Base-by-base conservation (phyloP, 371 early-diverging fungal species). In the Dichotomocladium elegans region DNA sequence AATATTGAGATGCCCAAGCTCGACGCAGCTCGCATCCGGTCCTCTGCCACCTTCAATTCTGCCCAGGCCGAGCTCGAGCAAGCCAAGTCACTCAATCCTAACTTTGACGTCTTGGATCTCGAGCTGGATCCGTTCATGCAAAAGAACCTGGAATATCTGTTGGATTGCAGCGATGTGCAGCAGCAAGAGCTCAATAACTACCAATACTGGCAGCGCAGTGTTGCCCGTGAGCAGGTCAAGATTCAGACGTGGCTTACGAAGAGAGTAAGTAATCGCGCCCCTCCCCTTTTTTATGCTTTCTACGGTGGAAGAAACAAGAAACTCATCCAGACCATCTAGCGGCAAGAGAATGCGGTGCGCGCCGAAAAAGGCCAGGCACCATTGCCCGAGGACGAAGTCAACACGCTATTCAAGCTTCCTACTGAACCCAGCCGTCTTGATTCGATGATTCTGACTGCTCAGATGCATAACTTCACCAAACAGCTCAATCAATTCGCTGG, bases 341-440 rank as follows among this genome's bases (percentile, higher is more conserved):
- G 84, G 60, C 79, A 83, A 55, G 92, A 95, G 58, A 95, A 95
- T 64, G 85, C 79, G 17, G 70, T 83, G 14, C 88, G 94, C 46
- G 74, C 72, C 24, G 83, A 89, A 25, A 65, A 77, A 29, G 94
- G 94, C 17, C 81, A 84, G 68, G 53, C 74, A 41, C 84, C 87
- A n/a, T 76, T 93, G 50, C 86, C 90, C 22, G 94, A 94, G 45
- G 87, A 86, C 48, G 88, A 93, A 63, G 79, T 93, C 47, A 72
- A 79, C 53, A 71, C 76, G 40, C 69, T 82, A 68, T 87, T 83
- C 76, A 85, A 77, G 66, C 57, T 76, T 43, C 90, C 89, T 29
- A 72, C 83, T 21, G 98, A 97, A 76, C 96, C 96, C 14, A 86
- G 90, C 63, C 86, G 95, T 60, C 75, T 97, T 56, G 94, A 95